Base-by-base conservation (phyloP, 441 rosid genomes). In the Eugenia klotzschiana region DNA sequence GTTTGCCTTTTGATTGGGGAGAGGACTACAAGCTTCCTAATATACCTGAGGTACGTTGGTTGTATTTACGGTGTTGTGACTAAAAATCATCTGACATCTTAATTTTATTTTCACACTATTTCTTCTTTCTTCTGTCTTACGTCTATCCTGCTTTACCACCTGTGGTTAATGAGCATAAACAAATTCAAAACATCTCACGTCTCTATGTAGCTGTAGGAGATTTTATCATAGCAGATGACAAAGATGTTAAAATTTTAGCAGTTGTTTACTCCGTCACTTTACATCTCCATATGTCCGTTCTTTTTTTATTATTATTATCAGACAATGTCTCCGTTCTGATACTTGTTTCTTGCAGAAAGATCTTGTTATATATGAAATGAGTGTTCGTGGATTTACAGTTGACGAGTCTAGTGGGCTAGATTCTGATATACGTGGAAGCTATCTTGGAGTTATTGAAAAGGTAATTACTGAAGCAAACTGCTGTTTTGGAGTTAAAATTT, bases 341-440 rank as follows among this genome's bases (percentile, higher is more conserved):
- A 54, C 83, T 73, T 72, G 64, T 72, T 73, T 85, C 41, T 88
- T 91, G 91, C 95, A 94, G 99, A 91, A 91, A 88, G 98, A 96
- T 89, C 98, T 96, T 89, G 95, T 94, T 84, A 88, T 95, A 83
- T 96, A 96, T 89, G 98, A 96, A 91, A 96, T 93, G 96, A 96
- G 93, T 89, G 96, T 96, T 57, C 98, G 98, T 80, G 98, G 98
- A 91, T 95, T 94, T 90, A 94, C 98, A 80, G 92, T 89, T 87
- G 98, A 95, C 85, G 91, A 95, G 85, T 94, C 98, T 87, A 96
- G 98, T 86, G 93, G 92, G 60, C 87, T 93, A 87, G 95, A 92
- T 91, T 88, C 93, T 87, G 83, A 87, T 72, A 83, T 89, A 79
- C 86, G 90, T 51, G 99, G 98, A 73, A 95, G 93, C 90, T 96